Base-by-base conservation (phyloP, 2,329 filamentous ascomycete species). In the Venturiaceae sp. region DNA sequence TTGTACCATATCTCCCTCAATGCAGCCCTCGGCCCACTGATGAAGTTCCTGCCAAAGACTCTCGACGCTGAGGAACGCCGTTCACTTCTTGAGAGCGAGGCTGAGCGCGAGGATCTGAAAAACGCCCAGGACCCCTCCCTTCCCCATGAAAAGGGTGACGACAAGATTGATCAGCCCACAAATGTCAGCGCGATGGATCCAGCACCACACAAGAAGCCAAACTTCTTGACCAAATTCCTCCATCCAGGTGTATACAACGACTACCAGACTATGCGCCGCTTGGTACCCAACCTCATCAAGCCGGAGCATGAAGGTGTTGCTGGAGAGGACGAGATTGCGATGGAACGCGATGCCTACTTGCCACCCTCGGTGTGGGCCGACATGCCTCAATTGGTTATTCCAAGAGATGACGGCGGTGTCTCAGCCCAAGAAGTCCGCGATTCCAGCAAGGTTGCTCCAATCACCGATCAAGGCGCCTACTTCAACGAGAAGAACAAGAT, bases 331-430 rank as follows among this genome's bases (percentile, higher is more conserved):
- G 0, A 67, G 63, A 19, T 61, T 63, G n/a, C 68, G 66, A 56
- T 65, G 66, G 8, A 60, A 14, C 69, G 72, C 58, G 69, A 73
- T 44, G 76, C 75, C 4, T 79, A 71, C 63, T 67, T 73, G 54
- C 71, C 75, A 53, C 76, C 75, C 1, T 73, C 72, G 0, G 68
- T 79, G 36, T 76, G 47, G 41, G 26, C 28, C 23, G 53, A 61
- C 8, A 32, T 36, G 14, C 60, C 60, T 19, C 32, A 32, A 16
- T 44, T 61, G 30, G 34, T 37, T 23, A 58, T 61, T 8, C 60
- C 60, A 1, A 28, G 59, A 14, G 60, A 61, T 32, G 30, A 30
- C 16, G 39, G n/a, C 11, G 60, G 60, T 33, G 41, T 61, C 5
- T 53, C 37, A 7, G 41, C 19, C 8, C 60, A 58, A 28, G 60